phyloP scores from a whole-genome alignment of 495 filamentous ascomycete species.

The Durotheca rogersii region DNA sequence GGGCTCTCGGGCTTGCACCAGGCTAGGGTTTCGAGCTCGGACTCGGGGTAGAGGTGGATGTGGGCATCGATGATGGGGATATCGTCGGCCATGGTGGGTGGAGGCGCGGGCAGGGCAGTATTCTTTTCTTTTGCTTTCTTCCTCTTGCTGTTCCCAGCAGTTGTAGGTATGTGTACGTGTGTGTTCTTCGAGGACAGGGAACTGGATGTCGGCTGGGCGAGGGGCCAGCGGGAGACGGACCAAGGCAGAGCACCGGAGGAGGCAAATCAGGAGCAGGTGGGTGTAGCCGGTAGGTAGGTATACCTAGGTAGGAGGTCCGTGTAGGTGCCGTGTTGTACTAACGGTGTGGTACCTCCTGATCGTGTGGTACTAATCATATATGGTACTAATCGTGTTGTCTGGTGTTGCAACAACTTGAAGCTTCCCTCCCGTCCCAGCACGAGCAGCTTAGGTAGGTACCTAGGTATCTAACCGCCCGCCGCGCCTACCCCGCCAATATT shows the following conservation, averaged over 20 bases:
- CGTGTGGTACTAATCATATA: too few relatives aligned
- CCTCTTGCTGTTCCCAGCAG: not conserved
- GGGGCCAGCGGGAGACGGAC: not conserved
- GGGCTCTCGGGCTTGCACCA: constrained; percentile 63
- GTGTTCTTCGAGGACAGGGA: too few relatives aligned
- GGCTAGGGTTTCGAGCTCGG: constrained; percentile 60
- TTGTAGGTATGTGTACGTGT: not conserved
- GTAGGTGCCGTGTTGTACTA: too few relatives aligned
- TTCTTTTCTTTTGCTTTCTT: not conserved
- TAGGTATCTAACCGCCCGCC: not conserved
- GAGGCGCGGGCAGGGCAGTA: not conserved
- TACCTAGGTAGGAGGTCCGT: too few relatives aligned
- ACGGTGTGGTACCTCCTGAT: too few relatives aligned
- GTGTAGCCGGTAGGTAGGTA: too few relatives aligned
- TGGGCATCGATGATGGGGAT: constrained; percentile 74
- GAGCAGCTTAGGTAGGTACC: not conserved
- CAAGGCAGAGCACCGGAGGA: not conserved
- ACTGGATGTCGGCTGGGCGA: too few relatives aligned
- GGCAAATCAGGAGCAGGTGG: not conserved
- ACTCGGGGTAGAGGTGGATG: constrained; percentile 76
- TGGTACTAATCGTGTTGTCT: too few relatives aligned
- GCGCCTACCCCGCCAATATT: constrained; percentile 27
- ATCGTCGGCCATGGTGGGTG: constrained; percentile 26
- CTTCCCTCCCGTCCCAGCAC: not conserved
- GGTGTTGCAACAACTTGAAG: too few relatives aligned